Percentiles rank a stretch among this genome's conserved stretches.
phyloP scores from a whole-genome alignment of 305 asterid genomes.

The Coffea humblotiana region DNA sequence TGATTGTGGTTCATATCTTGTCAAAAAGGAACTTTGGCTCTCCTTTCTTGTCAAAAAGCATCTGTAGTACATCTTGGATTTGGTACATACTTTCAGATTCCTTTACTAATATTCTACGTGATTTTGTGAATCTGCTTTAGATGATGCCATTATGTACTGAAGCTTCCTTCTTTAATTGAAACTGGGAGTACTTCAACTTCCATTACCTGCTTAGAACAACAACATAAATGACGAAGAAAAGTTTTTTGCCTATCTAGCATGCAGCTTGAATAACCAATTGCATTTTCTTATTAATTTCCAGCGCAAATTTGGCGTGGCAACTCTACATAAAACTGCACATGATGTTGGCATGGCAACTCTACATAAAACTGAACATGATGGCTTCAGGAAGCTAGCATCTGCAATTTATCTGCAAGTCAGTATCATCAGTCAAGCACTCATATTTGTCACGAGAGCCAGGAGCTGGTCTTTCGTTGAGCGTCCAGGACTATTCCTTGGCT shows the following conservation, averaged over 20 bases:
- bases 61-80: too few species aligned
- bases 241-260: not conserved
- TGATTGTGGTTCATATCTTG: too few species aligned
- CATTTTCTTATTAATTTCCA: conserved; percentile 22
- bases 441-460: conserved; percentile 68
- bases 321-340: conserved; percentile 41
- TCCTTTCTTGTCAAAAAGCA: too few species aligned
- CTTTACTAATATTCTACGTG: too few species aligned
- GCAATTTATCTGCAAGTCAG: conserved; percentile 84
- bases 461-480: conserved; percentile 74
- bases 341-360: conserved; percentile 54
- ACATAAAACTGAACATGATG: conserved; percentile 30
- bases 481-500: conserved; percentile 61
- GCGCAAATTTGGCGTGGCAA: conserved; percentile 56
- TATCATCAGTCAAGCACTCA: conserved; percentile 70
- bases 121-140: too few species aligned
- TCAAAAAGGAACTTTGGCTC: too few species aligned
- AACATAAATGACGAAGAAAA: not conserved
- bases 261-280: not conserved
- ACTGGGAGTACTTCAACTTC: too few species aligned
- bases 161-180: too few species aligned
- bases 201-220: too few species aligned
- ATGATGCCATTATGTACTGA: too few species aligned
- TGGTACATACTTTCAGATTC: too few species aligned
- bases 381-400: conserved; percentile 60